Percentiles rank a stretch among this genome's conserved stretches.
These are phyloP conservation scores for Saccharomyces pastorianus DNA, from an alignment of 1,139 yeast genomes.

Conservation along the genomic window DNA sequence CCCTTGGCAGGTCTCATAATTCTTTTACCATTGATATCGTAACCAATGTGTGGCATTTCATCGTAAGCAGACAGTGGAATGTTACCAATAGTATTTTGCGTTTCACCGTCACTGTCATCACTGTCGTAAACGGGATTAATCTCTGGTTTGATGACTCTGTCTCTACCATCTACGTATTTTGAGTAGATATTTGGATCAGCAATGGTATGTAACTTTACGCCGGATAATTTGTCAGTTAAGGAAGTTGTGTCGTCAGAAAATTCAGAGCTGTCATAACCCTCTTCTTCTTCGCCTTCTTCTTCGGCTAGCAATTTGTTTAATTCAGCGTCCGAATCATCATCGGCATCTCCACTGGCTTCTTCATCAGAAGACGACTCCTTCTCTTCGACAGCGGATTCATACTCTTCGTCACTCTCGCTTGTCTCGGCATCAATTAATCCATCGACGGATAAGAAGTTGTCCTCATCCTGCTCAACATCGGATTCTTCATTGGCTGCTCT, in stretches of 20 bases:
- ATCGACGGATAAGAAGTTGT: slow-evolving; percentile 29
- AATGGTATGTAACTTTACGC: slow-evolving; percentile 44
- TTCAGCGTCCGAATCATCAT: slow-evolving; percentile 48
- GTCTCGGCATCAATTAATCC: slow-evolving; percentile 34
- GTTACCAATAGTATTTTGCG: slow-evolving; percentile 83
- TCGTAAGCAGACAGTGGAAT: slow-evolving; percentile 90
- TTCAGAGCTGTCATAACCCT: slow-evolving; percentile 28
- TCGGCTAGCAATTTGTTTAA: slow-evolving; percentile 50
- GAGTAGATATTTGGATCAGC: slow-evolving; percentile 41
- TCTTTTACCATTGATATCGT: slow-evolving; percentile 93
- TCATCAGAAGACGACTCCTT: slow-evolving; percentile 16
- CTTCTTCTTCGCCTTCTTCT: slow-evolving; percentile 34
- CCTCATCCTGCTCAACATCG: slow-evolving; percentile 26
- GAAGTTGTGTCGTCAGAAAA: slow-evolving; percentile 37
- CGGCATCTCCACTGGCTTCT: slow-evolving; percentile 6
- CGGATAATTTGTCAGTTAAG: slow-evolving; percentile 50
- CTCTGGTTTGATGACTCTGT: slow-evolving; percentile 73
- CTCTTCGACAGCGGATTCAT: slow-evolving; percentile 13
- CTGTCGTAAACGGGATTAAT: slow-evolving; percentile 88
- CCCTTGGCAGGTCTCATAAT: slow-evolving; percentile 98
- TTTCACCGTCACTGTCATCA: slow-evolving; percentile 85
- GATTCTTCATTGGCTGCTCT: slow-evolving; percentile 8
- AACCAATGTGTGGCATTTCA: slow-evolving; percentile 95
- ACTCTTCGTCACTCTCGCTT: slow-evolving; percentile 18
- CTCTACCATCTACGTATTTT: slow-evolving; percentile 70